Evolutionary conservation across 495 filamentous ascomycete genomes (phyloP), one percentile per base, ranked within the genome.

Genomic region (Mycothermus thermophilus): DNA sequence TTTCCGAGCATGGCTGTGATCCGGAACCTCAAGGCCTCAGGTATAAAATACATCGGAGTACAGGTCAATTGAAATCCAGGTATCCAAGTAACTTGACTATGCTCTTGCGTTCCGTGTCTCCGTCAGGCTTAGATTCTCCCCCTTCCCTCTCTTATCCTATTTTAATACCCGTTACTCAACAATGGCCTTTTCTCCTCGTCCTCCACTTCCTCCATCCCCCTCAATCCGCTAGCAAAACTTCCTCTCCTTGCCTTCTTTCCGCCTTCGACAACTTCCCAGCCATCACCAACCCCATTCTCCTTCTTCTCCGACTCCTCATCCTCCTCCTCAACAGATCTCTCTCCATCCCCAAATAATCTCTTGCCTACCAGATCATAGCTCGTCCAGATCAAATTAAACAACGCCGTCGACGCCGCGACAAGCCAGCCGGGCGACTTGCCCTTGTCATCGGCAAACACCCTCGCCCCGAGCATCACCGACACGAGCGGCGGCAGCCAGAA

Each of bases 331-430:
- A 42, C 10, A 9, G 84, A 90, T 56, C 80, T 68, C 72, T 95
- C 90, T 11, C 90, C 90, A 51, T 95, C 80, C 19, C 88, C 86
- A 62, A 92, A 94, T 0, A 80, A 9, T 16, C 36, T 45, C 44
- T 69, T 71, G 34, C 81, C 82, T 16, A 77, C 46, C 2, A 8
- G 25, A 61, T 95, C 88, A 63, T 97, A 93, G 35, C 55, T 70
- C 41, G 37, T 44, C 90, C 90, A 97, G 39, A 85, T 54, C 0
- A 53, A 30, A 16, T 51, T 57, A 29, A 79, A 69, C 1, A 82
- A 3, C 4, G 54, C 42, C 21, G 63, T 64, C 14, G 51, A 54
- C 2, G 69, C 18, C 15, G 30, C 45, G n/a, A 50, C 59, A 30
- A 85, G 22, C 85, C 86, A 94, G 13, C 35, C 30, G 5, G 85